Percentiles rank a stretch among this genome's conserved stretches.
These are phyloP conservation scores for Kluyveromyces lactis DNA, from an alignment of 805 yeast species.

Conservation along the genomic window DNA sequence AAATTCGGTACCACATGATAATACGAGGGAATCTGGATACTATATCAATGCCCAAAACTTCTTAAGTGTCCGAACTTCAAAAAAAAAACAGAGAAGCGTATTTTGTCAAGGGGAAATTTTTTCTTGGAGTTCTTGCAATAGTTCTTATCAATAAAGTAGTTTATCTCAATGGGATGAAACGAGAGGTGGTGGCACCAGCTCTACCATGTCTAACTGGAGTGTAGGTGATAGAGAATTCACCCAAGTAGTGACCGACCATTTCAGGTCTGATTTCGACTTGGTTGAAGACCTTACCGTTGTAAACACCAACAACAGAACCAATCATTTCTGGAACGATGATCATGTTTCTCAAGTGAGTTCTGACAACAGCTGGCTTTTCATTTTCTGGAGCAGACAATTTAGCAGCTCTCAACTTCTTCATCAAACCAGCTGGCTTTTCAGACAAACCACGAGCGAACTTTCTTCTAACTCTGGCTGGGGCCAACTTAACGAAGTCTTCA, in stretches of 20 bases:
- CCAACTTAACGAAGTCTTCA: slow-evolving; percentile 94
- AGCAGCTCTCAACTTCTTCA: slow-evolving; percentile 96
- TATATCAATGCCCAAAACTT: too few species aligned
- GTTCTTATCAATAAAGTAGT: slow-evolving; percentile 5
- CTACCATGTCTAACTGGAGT: slow-evolving; percentile 99
- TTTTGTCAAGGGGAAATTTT: too few species aligned
- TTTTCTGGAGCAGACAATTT: slow-evolving; percentile 81
- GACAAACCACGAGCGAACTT: slow-evolving; percentile 97
- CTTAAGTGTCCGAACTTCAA: too few species aligned
- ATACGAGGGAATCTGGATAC: too few species aligned
- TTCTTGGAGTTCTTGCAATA: too few species aligned
- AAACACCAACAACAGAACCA: slow-evolving; percentile 96
- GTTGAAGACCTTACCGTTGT: slow-evolving; percentile 99
- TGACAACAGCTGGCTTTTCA: slow-evolving; percentile 96
- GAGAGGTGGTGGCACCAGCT: slow-evolving; percentile 76
- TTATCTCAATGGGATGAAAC: slow-evolving; percentile 69
- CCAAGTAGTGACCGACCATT: slow-evolving; percentile 99
- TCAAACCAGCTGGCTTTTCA: slow-evolving; percentile 89
- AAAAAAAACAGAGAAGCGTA: too few species aligned
- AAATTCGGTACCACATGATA: too few species aligned
- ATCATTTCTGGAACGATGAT: slow-evolving; percentile 99
- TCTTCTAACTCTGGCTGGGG: slow-evolving; percentile 99
- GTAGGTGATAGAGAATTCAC: slow-evolving; percentile 99
- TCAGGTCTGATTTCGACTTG: slow-evolving; percentile 97
- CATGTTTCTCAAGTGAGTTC: slow-evolving; percentile 99